Base-by-base conservation (phyloP, 2,329 filamentous ascomycete species). In the Alternaria tenuissima region DNA sequence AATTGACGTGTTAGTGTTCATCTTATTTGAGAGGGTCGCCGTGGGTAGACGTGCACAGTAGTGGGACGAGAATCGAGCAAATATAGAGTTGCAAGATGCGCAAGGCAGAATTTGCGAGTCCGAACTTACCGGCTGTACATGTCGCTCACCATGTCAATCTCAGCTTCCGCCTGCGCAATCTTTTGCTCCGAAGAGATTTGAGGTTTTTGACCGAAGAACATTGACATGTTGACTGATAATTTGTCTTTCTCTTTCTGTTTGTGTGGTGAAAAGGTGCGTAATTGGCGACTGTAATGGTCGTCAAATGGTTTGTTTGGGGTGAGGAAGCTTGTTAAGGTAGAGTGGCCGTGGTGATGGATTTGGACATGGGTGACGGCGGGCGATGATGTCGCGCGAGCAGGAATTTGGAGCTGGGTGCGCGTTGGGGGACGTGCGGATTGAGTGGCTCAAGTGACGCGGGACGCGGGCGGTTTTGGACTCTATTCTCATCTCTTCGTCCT, bases 101-200 rank as follows among this genome's bases (percentile, higher is more conserved):
- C 38, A 32, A 43, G 32, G 28, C 26, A 4, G n/a, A 34, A 34
- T 18, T 8, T 16, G n/a, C 9, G 5, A 41, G 12, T 20, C 4
- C 2, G 0, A 18, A 41, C 61, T 8, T 88, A 98, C 95, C 95
- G 92, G 84, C 93, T 94, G 87, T 97, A 96, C 90, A 98, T 97
- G 81, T 97, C 94, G 64, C 93, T 92, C 72, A 97, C 89, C 86
- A 98, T 94, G 83, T 97, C 95, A 82, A 98, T 93, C 85, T 99
- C 96, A 70, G 93, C 91, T 85, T 99, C 94, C 73, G 96, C 94
- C 74, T 93, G 92, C 74, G 92, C 91, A 80, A 99, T 95, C 87
- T 98, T 99, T 86, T 98, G 92, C 81, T 93, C 94, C 76, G 94
- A 97, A 66, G 93, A 91, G 79, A 94, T 91, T 84, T 97, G 93